Conservation (phyloP, 768 basidiomycete species). For the Tricholoma sp. region DNA sequence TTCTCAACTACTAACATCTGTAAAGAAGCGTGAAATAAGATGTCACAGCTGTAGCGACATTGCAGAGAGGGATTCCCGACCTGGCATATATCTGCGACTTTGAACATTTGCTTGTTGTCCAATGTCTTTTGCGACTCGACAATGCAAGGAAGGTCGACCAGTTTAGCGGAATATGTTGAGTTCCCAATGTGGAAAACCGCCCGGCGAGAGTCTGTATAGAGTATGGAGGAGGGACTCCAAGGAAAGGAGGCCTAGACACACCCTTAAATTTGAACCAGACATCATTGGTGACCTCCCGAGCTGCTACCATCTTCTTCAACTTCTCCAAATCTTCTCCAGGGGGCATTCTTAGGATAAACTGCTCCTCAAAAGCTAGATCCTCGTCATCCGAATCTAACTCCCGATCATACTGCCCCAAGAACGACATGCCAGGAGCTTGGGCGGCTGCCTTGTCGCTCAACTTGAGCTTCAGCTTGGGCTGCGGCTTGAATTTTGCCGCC, state of each 20-base stretch:
- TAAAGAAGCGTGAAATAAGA: not conserved
- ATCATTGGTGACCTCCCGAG: slow-evolving; percentile 75
- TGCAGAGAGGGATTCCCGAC: slow-evolving; percentile 32
- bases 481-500: slow-evolving; percentile 39
- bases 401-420: slow-evolving; percentile 87
- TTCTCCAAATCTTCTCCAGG: slow-evolving; percentile 78
- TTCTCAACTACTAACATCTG: slow-evolving; percentile 93
- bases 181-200: slow-evolving; percentile 86
- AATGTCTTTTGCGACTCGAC: slow-evolving; percentile 94
- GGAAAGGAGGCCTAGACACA: slow-evolving; percentile 21
- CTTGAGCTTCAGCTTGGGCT: slow-evolving; percentile 85
- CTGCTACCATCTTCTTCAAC: slow-evolving; percentile 74
- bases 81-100: slow-evolving; percentile 98
- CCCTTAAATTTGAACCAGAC: slow-evolving; percentile 99
- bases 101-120: slow-evolving; percentile 97
- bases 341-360: slow-evolving; percentile 89
- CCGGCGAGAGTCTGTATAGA: slow-evolving; percentile 71
- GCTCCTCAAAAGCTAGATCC: slow-evolving; percentile 93
- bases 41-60: slow-evolving; percentile 3
- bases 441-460: slow-evolving; percentile 78
- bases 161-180: slow-evolving; percentile 79
- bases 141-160: slow-evolving; percentile 94
- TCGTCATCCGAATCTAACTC: slow-evolving; percentile 96
- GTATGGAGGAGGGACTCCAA: not conserved
- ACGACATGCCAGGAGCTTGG: slow-evolving; percentile 81